Evolutionary conservation across 257 asterid species (phyloP).

Genomic region (Thymus quinquecostatus): DNA sequence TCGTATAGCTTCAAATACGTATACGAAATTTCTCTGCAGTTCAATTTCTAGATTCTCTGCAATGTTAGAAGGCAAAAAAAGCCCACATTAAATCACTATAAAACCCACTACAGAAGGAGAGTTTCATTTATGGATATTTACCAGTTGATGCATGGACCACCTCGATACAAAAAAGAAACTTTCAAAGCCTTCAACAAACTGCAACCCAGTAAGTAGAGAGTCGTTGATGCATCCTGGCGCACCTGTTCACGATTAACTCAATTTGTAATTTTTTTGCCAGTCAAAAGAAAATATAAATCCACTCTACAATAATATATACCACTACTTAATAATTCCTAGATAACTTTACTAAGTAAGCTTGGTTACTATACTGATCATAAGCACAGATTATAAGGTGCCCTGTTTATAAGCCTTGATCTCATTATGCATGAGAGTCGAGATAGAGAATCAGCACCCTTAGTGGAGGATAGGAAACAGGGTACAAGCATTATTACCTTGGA

Average conservation of each 20-base stretch:
- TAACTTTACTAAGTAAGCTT: background rate
- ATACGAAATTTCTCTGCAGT: background rate
- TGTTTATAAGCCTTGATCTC: background rate
- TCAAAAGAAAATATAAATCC: background rate
- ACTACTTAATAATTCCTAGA: constrained; percentile 5
- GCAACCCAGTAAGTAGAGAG: constrained; percentile 78
- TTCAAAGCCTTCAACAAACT: constrained; percentile 82
- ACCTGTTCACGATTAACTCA: constrained; percentile 46
- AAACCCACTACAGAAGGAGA: background rate
- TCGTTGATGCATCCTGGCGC: constrained; percentile 88
- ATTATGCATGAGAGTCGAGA: background rate
- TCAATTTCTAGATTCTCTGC: background rate
- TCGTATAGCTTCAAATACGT: background rate
- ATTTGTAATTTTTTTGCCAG: background rate
- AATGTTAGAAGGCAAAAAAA: background rate
- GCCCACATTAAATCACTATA: no score
- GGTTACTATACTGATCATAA: background rate
- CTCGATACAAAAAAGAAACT: constrained; percentile 81
- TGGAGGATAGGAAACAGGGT: constrained; percentile 1
- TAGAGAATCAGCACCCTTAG: background rate
- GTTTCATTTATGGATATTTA: constrained; percentile 26
- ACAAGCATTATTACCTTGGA: constrained; percentile 56
- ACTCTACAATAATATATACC: background rate
- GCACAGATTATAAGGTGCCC: constrained; percentile 8
- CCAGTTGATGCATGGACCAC: constrained; percentile 95